Base-by-base conservation (phyloP, 2,329 filamentous ascomycete species). In the Didymella exigua region DNA sequence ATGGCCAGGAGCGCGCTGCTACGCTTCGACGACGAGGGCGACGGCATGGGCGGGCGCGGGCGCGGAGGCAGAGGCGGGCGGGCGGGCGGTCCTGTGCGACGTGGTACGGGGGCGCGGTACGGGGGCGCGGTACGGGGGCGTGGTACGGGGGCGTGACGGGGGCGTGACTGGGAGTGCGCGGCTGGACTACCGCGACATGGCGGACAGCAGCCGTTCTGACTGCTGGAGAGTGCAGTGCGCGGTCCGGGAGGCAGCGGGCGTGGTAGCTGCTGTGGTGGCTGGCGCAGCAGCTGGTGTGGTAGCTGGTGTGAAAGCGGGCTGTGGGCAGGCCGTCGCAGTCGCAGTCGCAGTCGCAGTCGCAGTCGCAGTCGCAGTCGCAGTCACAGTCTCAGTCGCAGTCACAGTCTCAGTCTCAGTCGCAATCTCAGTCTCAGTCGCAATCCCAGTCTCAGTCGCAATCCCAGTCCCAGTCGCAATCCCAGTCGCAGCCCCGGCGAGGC, bases 1-100 rank as follows among this genome's bases (percentile, higher is more conserved):
- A 82, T 81, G 65, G 46, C 55, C 16, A 38, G 40, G 38, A 44
- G 62, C 62, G 61, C 66, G 65, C 63, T 69, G 62, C 57, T 69
- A 45, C 65, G 66, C 62, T 70, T 71, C 33, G 69, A 72, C 56
- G 64, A 54, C 33, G 70, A 62, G 37, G 70, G 65, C 34, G 72
- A 42, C 29, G 52, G 46, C 52, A 49, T 49, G 27, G 10, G 5
- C 18, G 18, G 60, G 62, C 58, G 40, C 23, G 59, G 58, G 34
- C 58, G 43, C 58, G 49, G 27, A 16, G 33, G 26, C 11, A 9
- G 33, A 19, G 49, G 26, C n/a, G n/a, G n/a, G n/a, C n/a, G n/a
- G n/a, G n/a, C n/a, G 46, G 58, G 46, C 57, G 31, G 53, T 51
- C 49, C 47, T 41, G 61, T 62, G 54, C 50, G 49, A 46, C 40